These are phyloP conservation scores for Pichia sp. DNA, from an alignment of 1,139 yeast genomes.

Conservation along the genomic window DNA sequence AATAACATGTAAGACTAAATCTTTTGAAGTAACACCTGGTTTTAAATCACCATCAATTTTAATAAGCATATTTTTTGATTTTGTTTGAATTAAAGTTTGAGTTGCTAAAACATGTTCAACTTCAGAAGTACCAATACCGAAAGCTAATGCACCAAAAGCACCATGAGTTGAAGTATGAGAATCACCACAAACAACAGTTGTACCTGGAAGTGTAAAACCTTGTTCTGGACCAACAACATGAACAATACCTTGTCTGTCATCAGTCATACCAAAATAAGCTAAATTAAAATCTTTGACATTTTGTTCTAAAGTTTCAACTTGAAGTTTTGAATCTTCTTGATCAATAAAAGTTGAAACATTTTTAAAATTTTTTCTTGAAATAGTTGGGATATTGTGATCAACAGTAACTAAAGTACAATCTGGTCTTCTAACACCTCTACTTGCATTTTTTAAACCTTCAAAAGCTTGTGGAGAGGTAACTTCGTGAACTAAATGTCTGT, in stretches of 20 bases:
- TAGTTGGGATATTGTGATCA: constrained; percentile 95
- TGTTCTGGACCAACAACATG: constrained; percentile 99
- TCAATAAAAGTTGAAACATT: constrained; percentile 75
- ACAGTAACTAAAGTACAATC: constrained; percentile 97
- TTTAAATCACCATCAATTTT: constrained; percentile 73
- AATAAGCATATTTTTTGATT: constrained; percentile 93
- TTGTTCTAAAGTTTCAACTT: constrained; percentile 85
- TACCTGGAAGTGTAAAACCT: constrained; percentile 96
- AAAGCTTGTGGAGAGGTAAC: constrained; percentile 99
- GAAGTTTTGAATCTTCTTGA: constrained; percentile 86
- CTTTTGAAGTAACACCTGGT: constrained; percentile 92
- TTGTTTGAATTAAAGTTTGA: constrained; percentile 89
- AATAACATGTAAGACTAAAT: constrained; percentile 85
- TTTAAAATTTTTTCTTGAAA: constrained; percentile 69
- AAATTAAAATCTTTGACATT: constrained; percentile 86
- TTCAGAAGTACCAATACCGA: constrained; percentile 98
- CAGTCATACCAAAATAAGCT: constrained; percentile 90
- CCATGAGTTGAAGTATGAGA: constrained; percentile 98
- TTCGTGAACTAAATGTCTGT: constrained; percentile 95
- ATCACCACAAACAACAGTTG: constrained; percentile 98
- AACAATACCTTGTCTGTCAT: constrained; percentile 92
- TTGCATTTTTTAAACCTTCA: constrained; percentile 86
- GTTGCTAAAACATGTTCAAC: constrained; percentile 98
- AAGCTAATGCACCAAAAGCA: constrained; percentile 96
- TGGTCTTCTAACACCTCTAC: constrained; percentile 79